Percentiles rank a stretch among this genome's conserved stretches.
phyloP scores from a whole-genome alignment of 805 yeast species.

The Metschnikowia arizonensis region DNA sequence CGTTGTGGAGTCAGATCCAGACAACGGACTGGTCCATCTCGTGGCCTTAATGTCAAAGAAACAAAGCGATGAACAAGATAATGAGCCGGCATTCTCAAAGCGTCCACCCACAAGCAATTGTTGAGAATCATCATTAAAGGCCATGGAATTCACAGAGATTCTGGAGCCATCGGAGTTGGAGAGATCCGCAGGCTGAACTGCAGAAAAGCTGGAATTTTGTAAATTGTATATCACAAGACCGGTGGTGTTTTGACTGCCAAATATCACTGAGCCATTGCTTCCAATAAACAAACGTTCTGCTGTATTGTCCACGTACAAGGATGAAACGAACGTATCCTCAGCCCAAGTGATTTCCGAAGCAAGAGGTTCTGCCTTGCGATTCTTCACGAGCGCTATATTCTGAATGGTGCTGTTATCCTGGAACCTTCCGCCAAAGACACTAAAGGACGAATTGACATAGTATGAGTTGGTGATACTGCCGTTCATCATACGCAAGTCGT shows the following conservation, averaged over 20 bases:
- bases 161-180: slow-evolving; percentile 42
- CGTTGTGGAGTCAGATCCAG: slow-evolving; percentile 20
- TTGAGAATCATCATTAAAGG: slow-evolving; percentile 28
- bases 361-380: slow-evolving; percentile 19
- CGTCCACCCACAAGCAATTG: slow-evolving; percentile 68
- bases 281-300: slow-evolving; percentile 43
- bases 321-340: slow-evolving; percentile 22
- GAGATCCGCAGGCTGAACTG: slow-evolving; percentile 48
- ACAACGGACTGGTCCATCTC: slow-evolving; percentile 50
- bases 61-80: slow-evolving; percentile 62
- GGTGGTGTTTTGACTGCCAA: slow-evolving; percentile 21
- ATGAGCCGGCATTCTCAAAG: slow-evolving; percentile 55
- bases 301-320: slow-evolving; percentile 35
- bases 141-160: slow-evolving; percentile 34
- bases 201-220: slow-evolving; percentile 35
- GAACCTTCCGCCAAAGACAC: slow-evolving; percentile 62
- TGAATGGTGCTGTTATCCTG: slow-evolving; percentile 21
- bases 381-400: slow-evolving; percentile 30
- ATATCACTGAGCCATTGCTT: slow-evolving; percentile 33
- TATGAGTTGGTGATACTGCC: slow-evolving; percentile 30
- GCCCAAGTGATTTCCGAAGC: slow-evolving; percentile 26
- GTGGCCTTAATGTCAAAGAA: slow-evolving; percentile 52
- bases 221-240: slow-evolving; percentile 57
- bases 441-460: slow-evolving; percentile 45
- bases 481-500: slow-evolving; percentile 23